Base-by-base conservation (phyloP, 768 basidiomycete species). In the Auriculariales sp. region DNA sequence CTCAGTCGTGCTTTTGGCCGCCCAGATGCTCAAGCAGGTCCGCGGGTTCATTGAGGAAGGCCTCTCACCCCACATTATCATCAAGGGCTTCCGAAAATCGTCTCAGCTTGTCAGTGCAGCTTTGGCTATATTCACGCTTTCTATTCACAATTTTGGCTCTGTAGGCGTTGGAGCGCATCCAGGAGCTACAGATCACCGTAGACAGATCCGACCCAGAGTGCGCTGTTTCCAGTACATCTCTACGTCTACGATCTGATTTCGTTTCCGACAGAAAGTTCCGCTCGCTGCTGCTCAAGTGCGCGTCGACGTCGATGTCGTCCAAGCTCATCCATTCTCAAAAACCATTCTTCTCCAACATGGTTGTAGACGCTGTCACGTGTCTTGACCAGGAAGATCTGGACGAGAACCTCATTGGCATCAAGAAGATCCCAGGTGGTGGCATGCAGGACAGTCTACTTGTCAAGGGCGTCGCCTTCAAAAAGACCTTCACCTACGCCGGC, bases 221-320 rank as follows among this genome's bases (percentile, higher is more conserved):
- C 57, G 85, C 24, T 29, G 46, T 3, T 47, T 22, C 52, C 48
- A 30, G 56, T 27, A 19, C 6, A 7, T 12, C 12, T 27, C 30
- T 10, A 24, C 28, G 36, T 15, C 7, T 49, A 34, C 33, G 50
- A 14, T 5, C 46, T 27, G 55, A 45, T 53, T 24, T 54, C 36
- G 49, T 15, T 36, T 14, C 39, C 11, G 19, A 15, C 62, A 98
- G 94, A 56, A 78, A 79, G 57, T 95, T 98, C 77, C 91, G 82
- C 45, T 88, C 92, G 54, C 80, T 98, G 22, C 77, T 98, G 29
- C 74, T 95, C 57, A 93, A 95, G 71, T 95, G 92, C 66, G 95
- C 95, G 25, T 83, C 92, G 25, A 99, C 95, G 3, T 94, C 95
- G n/a, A 97, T 98, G 94, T 98, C 95, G 14, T 98, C 94, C 53